Percentiles rank a stretch among this genome's conserved stretches.
These are phyloP conservation scores for Sporothrix variecibatus DNA, from an alignment of 2,329 filamentous ascomycete genomes.

Conservation along the genomic window DNA sequence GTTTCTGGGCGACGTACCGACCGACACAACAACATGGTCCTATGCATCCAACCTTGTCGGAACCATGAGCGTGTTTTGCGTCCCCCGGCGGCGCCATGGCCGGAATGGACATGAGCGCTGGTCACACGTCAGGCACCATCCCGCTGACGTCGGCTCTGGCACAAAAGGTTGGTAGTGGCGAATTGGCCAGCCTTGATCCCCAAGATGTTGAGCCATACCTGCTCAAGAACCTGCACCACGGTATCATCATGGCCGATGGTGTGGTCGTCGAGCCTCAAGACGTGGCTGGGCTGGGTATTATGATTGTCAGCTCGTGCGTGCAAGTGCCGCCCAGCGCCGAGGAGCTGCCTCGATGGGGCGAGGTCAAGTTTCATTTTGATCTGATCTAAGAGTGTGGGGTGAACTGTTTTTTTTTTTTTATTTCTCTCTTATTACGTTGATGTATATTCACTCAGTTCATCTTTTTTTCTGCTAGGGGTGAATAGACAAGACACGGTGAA, in stretches of 20 bases:
- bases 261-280: conserved; percentile 34
- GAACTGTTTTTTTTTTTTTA: not conserved
- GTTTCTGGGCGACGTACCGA: conserved; percentile 61
- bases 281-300: conserved; percentile 41
- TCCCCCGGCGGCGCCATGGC: conserved; percentile 33
- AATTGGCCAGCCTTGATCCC: conserved; percentile 43
- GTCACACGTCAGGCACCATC: conserved; percentile 51
- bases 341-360: conserved; percentile 44
- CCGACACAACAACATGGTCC: conserved; percentile 52
- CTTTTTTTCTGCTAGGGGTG: not conserved
- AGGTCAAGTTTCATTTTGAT: conserved; percentile 31
- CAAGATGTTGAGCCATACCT: conserved; percentile 46
- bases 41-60: conserved; percentile 60
- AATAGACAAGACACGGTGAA: no score
- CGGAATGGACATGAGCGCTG: conserved; percentile 35
- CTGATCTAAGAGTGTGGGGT: conserved; percentile 21
- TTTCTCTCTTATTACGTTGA: not conserved
- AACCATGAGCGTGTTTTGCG: conserved; percentile 60
- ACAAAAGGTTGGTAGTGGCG: conserved; percentile 43
- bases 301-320: conserved; percentile 44
- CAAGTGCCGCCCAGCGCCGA: conserved; percentile 38
- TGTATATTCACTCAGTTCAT: not conserved
- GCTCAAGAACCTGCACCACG: conserved; percentile 40
- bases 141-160: conserved; percentile 55
- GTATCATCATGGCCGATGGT: conserved; percentile 38